These are phyloP conservation scores for Amanita polypyramis DNA, from an alignment of 768 basidiomycete species.

Conservation along the genomic window DNA sequence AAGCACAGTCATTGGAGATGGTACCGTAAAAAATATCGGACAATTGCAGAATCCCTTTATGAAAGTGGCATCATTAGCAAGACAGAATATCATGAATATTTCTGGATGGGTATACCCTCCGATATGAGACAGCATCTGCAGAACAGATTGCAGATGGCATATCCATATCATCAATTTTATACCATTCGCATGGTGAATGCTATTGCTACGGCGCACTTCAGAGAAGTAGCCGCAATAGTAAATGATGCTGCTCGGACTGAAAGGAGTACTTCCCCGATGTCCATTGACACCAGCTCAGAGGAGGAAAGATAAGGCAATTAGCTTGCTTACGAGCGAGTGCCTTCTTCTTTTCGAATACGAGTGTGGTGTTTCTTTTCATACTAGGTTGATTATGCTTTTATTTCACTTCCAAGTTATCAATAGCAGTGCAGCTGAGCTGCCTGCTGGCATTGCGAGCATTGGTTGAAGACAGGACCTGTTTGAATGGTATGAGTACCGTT, in stretches of 20 bases:
- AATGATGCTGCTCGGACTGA: background rate
- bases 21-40: background rate
- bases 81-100: background rate
- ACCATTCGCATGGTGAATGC: background rate
- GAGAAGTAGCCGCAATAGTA: background rate
- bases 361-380: too few relatives aligned
- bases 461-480: too few relatives aligned
- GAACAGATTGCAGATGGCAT: background rate
- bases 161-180: background rate
- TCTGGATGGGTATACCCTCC: background rate
- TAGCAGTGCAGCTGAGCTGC: too few relatives aligned
- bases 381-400: too few relatives aligned
- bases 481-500: too few relatives aligned
- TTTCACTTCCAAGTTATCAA: too few relatives aligned
- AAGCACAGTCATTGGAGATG: background rate
- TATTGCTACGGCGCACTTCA: background rate
- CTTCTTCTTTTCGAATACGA: too few relatives aligned
- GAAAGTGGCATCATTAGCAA: background rate
- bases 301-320: background rate
- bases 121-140: background rate
- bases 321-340: too few relatives aligned
- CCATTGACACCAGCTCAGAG: background rate
- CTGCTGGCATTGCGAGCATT: too few relatives aligned
- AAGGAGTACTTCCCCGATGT: background rate
- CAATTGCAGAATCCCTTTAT: background rate